Conservation (phyloP, 2,329 filamentous ascomycete genomes). For the Aspergillus hiratsukae region DNA sequence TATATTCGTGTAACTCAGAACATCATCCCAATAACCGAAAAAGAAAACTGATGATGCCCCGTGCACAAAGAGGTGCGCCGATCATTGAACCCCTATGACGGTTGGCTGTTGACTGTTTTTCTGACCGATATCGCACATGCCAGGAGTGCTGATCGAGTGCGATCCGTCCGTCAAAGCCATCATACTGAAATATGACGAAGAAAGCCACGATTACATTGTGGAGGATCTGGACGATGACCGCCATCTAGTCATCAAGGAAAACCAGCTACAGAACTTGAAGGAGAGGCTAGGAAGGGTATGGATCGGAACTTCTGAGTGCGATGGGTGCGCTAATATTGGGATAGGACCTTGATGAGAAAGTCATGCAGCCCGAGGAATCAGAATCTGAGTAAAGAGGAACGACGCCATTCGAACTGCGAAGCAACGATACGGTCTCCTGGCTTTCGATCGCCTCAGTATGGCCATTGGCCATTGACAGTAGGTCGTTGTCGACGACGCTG, state of each 20-base stretch:
- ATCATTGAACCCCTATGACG: not conserved
- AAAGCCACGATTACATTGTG: conserved; percentile 45
- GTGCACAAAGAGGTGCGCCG: conserved; percentile 36
- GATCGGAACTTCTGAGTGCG: not conserved
- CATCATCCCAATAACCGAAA: not conserved
- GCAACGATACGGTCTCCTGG: not conserved
- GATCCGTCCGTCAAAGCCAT: conserved; percentile 48
- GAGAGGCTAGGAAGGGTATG: conserved; percentile 38
- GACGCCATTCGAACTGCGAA: not conserved
- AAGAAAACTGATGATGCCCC: conserved; percentile 30
- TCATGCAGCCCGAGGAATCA: conserved; percentile 45
- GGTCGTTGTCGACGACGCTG: not conserved
- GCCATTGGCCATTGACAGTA: not conserved
- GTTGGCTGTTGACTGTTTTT: not conserved
- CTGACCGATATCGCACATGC: conserved; percentile 1
- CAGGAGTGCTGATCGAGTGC: conserved; percentile 45
- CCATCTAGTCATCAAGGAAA: conserved; percentile 45
- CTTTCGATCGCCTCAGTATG: not conserved
- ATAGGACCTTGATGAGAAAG: conserved; percentile 46
- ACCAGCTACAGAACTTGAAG: conserved; percentile 41
- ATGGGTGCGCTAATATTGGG: not conserved
- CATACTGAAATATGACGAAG: conserved; percentile 46
- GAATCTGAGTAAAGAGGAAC: conserved; percentile 34
- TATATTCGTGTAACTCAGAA: not conserved
- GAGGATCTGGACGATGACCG: conserved; percentile 45